These are phyloP conservation scores for Trichoderma orchidacearum DNA, from an alignment of 495 filamentous ascomycete genomes.

Conservation along the genomic window DNA sequence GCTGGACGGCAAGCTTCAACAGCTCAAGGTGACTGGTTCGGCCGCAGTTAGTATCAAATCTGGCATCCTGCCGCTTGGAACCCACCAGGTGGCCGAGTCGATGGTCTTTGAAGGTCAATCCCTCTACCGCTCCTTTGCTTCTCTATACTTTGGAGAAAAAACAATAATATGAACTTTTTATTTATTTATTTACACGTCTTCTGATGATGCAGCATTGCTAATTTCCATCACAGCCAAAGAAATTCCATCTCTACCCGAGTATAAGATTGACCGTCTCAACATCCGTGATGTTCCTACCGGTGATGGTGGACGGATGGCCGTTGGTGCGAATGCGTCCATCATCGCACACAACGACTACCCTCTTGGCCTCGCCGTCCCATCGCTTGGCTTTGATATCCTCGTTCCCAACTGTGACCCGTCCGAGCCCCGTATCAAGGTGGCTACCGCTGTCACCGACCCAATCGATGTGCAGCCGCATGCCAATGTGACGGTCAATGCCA, in stretches of 20 bases:
- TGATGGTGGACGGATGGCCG: constrained; percentile 36
- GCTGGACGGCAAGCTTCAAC: constrained; percentile 60
- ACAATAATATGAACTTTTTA: constrained; percentile 17
- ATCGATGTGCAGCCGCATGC: constrained; percentile 50
- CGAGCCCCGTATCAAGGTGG: constrained; percentile 48
- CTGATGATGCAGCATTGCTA: not conserved
- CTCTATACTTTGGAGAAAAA: constrained; percentile 37
- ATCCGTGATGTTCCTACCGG: constrained; percentile 50
- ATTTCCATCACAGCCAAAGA: constrained; percentile 36
- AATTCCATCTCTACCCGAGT: constrained; percentile 61
- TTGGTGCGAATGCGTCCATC: constrained; percentile 66
- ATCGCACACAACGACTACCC: constrained; percentile 59
- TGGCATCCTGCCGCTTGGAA: constrained; percentile 63
- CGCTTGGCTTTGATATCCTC: constrained; percentile 69
- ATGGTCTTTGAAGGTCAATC: constrained; percentile 70
- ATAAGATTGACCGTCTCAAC: constrained; percentile 63
- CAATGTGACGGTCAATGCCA: constrained; percentile 51
- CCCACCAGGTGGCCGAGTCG: constrained; percentile 54
- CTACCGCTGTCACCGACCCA: constrained; percentile 53
- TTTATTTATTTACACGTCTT: not conserved
- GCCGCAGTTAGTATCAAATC: constrained; percentile 58
- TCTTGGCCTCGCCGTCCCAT: constrained; percentile 56
- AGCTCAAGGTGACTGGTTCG: constrained; percentile 54
- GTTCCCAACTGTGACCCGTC: constrained; percentile 66
- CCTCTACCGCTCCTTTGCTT: constrained; percentile 41